Conservation (phyloP, 2,329 filamentous ascomycete species). For the Dryadomyces quercivorus region DNA sequence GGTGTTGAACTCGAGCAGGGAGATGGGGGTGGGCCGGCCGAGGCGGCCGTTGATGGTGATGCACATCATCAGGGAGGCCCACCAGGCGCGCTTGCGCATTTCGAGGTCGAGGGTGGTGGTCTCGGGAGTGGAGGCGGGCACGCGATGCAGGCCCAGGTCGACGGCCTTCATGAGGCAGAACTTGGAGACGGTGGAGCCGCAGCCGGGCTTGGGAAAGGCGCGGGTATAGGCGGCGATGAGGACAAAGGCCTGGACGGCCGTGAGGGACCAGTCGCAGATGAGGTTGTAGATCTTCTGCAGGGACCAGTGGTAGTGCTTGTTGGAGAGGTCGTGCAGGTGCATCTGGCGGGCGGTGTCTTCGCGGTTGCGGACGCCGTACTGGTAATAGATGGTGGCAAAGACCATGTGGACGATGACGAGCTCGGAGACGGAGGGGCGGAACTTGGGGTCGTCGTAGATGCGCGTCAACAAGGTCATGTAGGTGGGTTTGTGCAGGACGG, state of each 20-base stretch:
- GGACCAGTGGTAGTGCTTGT: constrained; percentile 68
- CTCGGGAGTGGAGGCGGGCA: constrained; percentile 38
- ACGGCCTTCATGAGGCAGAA: constrained; percentile 56
- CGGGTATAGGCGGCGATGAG: constrained; percentile 62
- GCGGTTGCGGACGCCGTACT: constrained; percentile 60
- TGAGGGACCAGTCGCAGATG: constrained; percentile 45
- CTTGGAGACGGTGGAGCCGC: constrained; percentile 56
- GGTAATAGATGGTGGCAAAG: constrained; percentile 65
- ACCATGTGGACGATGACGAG: constrained; percentile 66
- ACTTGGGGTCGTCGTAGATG: constrained; percentile 58
- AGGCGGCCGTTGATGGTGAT: constrained; percentile 63
- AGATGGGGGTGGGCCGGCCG: constrained; percentile 64
- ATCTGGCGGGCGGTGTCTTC: constrained; percentile 40
- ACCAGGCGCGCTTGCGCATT: constrained; percentile 68
- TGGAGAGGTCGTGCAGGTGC: constrained; percentile 51
- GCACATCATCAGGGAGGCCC: constrained; percentile 54
- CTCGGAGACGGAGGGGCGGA: constrained; percentile 51
- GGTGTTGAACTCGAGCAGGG: constrained; percentile 64
- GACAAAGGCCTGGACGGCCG: constrained; percentile 60
- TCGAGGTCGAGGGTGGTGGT: constrained; percentile 54
- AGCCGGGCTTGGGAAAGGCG: constrained; percentile 67
- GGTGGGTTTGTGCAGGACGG: constrained; percentile 64
- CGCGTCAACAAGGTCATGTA: constrained; percentile 53
- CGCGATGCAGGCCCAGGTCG: constrained; percentile 64
- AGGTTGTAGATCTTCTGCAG: constrained; percentile 58